These are phyloP conservation scores for Cyclostephanos tholiformis DNA, from an alignment of 108 stramenopile species.

Conservation along the genomic window DNA sequence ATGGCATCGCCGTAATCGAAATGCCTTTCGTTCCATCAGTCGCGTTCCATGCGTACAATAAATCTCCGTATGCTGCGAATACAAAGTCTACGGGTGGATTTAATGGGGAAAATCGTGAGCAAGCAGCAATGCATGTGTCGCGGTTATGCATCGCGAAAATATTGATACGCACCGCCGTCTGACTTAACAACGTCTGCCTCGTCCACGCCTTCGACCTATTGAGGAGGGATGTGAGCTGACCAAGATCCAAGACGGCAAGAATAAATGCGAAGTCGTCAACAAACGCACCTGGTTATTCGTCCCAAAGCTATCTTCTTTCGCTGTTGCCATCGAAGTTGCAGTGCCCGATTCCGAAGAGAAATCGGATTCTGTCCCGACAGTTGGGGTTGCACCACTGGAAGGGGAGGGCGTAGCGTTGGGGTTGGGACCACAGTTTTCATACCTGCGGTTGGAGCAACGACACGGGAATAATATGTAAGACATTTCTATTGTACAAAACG, in stretches of 20 bases:
- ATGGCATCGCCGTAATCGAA: constrained; percentile 47
- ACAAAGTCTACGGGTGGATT: constrained; percentile 17
- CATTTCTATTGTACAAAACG: too few relatives aligned
- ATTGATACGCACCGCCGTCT: constrained; percentile 21
- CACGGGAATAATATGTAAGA: too few relatives aligned
- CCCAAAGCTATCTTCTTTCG: constrained; percentile 43
- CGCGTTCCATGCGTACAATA: constrained; percentile 37
- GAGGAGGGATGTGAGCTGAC: background rate
- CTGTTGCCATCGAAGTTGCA: constrained; percentile 4
- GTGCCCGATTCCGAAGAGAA: constrained; percentile 1
- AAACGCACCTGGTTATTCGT: constrained; percentile 49
- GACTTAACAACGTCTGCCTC: constrained; percentile 59
- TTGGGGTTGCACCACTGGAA: background rate
- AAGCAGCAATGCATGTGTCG: background rate
- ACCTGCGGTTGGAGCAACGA: constrained; percentile 17
- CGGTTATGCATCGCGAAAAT: background rate
- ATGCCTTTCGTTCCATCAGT: constrained; percentile 34
- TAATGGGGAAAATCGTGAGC: background rate
- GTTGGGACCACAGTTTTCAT: constrained; percentile 31
- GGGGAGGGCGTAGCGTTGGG: constrained; percentile 25
- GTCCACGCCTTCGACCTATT: constrained; percentile 49
- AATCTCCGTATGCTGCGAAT: constrained; percentile 41
- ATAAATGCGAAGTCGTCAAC: background rate
- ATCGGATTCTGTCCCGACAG: background rate
- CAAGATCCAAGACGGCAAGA: background rate